Conservation (phyloP, 768 basidiomycete species). For the Suillus weaverae region DNA sequence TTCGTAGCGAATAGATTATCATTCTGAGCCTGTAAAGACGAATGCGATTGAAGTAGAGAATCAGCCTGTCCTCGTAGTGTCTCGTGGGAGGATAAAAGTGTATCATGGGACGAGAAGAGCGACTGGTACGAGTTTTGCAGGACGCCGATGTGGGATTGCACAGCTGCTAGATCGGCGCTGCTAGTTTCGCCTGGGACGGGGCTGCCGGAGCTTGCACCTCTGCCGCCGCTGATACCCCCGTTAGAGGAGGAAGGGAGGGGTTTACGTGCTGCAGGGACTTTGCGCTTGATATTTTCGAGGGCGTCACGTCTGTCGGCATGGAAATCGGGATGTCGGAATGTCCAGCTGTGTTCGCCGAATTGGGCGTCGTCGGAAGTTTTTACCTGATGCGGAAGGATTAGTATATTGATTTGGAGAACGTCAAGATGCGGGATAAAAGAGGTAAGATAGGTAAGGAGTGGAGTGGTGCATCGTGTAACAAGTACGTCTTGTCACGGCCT, state of each 20-base stretch:
- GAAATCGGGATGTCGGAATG: slow-evolving; percentile 54
- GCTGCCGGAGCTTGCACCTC: slow-evolving; percentile 4
- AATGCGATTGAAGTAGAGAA: slow-evolving; percentile 32
- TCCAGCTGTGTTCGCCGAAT: slow-evolving; percentile 61
- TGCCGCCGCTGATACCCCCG: background rate
- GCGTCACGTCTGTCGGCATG: slow-evolving; percentile 52
- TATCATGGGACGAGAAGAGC: slow-evolving; percentile 29
- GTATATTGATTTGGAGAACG: background rate
- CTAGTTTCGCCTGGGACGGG: slow-evolving; percentile 9
- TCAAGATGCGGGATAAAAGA: background rate
- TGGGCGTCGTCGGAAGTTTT: slow-evolving; percentile 84
- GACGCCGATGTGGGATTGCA: slow-evolving; percentile 28
- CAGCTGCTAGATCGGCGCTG: slow-evolving; percentile 24
- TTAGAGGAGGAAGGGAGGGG: slow-evolving; percentile 24
- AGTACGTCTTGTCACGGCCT: background rate
- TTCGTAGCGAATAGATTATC: slow-evolving; percentile 30
- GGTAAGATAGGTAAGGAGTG: background rate
- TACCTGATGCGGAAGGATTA: slow-evolving; percentile 38
- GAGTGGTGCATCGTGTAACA: background rate
- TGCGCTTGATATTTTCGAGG: slow-evolving; percentile 68
- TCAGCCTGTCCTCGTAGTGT: slow-evolving; percentile 36
- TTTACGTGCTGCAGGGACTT: slow-evolving; percentile 44
- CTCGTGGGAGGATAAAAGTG: slow-evolving; percentile 30
- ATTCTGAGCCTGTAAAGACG: slow-evolving; percentile 28
- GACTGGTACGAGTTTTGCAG: slow-evolving; percentile 30